Evolutionary conservation across 148 eudicot species (phyloP).

Genomic region (Rhododendron williamsianum): DNA sequence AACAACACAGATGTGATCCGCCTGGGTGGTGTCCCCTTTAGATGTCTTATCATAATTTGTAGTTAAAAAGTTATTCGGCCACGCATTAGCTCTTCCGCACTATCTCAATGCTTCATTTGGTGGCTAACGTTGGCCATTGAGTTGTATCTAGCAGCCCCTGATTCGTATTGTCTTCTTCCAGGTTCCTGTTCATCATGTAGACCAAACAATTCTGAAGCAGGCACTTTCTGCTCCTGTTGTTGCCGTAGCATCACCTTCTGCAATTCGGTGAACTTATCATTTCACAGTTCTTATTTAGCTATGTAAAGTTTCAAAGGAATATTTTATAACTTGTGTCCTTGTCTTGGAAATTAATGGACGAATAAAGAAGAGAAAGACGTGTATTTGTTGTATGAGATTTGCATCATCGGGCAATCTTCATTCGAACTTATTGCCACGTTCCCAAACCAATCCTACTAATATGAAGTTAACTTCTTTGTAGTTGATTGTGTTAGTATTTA

Average conservation of each 20-base stretch:
- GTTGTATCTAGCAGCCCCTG: not conserved
- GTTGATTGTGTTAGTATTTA: not conserved
- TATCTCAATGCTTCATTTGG: not conserved
- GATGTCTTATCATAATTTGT: not conserved
- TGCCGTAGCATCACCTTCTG: constrained; percentile 96
- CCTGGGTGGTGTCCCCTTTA: not conserved
- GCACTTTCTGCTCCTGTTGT: constrained; percentile 81
- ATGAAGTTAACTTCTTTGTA: not conserved
- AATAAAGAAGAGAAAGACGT: not conserved
- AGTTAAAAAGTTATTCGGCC: not conserved
- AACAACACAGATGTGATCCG: not conserved
- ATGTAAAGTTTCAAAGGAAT: not conserved
- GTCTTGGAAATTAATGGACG: not conserved
- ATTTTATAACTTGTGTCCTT: not conserved
- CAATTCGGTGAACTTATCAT: constrained; percentile 48
- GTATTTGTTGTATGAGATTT: not conserved
- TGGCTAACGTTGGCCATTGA: not conserved
- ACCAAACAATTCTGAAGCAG: constrained; percentile 45
- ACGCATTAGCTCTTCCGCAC: not conserved
- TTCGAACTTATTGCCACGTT: not conserved
- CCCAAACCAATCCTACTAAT: not conserved
- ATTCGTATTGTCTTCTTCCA: constrained; percentile 23
- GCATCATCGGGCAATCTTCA: not conserved
- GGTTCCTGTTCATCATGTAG: constrained; percentile 78
- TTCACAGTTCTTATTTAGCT: not conserved